Percentiles rank a stretch among this genome's conserved stretches.
Evolutionary conservation across 2,329 filamentous ascomycete species (phyloP).

Genomic region (Corinectria fuckeliana): DNA sequence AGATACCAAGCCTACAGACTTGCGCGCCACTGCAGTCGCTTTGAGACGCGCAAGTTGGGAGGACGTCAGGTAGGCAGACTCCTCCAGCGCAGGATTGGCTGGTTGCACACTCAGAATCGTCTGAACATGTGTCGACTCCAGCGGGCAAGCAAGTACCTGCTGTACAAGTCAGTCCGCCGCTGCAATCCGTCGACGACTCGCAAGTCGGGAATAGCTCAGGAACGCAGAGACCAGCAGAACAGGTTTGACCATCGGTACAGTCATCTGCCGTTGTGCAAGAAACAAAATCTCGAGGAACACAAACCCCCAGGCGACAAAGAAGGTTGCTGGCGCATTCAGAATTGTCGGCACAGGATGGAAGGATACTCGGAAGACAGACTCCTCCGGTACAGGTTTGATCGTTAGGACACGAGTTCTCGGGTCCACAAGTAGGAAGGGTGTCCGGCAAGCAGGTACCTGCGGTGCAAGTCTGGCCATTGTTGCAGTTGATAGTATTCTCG

Average conservation of each 20-base stretch:
- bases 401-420: neutral
- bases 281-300: neutral
- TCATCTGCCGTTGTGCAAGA: neutral
- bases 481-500: neutral
- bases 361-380: slow-evolving; percentile 3
- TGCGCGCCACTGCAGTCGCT: neutral
- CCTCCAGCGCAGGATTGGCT: slow-evolving; percentile 4
- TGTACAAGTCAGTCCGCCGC: neutral
- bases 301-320: slow-evolving; percentile 9
- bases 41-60: neutral
- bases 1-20: slow-evolving; percentile 5
- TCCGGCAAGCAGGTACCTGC: neutral
- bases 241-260: neutral
- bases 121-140: neutral
- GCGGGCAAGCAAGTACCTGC: slow-evolving; percentile 11
- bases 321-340: neutral
- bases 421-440: neutral
- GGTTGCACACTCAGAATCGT: neutral
- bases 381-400: neutral
- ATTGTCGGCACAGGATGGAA: neutral
- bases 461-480: neutral
- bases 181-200: neutral
- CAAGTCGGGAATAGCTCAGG: neutral
- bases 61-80: neutral
- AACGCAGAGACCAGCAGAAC: slow-evolving; percentile 5